Percentiles rank a stretch among this genome's conserved stretches.
phyloP scores from a whole-genome alignment of 345 rosid genomes.

The Eucalyptus dawsonii region DNA sequence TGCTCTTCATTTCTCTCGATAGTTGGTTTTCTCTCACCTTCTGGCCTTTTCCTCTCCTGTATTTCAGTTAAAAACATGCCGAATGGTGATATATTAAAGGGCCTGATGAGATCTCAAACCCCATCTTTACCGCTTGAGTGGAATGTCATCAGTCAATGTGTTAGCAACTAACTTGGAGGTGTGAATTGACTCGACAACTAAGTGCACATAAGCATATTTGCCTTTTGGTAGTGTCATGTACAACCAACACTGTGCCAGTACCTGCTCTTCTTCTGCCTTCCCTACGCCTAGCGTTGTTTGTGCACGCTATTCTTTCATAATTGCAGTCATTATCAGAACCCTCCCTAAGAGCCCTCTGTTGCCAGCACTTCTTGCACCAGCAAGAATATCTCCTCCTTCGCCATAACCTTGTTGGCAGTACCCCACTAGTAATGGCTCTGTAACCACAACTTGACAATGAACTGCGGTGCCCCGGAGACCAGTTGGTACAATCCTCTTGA shows the following conservation, averaged over 20 bases:
- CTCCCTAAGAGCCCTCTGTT: background rate
- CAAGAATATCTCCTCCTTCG: background rate
- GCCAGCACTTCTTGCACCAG: background rate
- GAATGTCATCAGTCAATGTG: background rate
- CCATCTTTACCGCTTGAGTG: background rate
- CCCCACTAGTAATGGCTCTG: background rate
- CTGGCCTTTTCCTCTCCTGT: background rate
- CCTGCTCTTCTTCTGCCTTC: background rate
- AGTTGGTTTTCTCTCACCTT: background rate
- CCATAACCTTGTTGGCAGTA: background rate
- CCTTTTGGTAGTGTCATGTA: background rate
- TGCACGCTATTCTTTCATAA: background rate
- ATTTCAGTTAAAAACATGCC: background rate
- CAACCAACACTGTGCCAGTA: background rate
- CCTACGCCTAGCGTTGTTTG: background rate
- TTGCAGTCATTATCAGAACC: background rate
- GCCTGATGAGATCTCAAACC: background rate
- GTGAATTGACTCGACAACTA: background rate
- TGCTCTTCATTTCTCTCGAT: background rate
- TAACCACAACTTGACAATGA: background rate
- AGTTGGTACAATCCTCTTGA: background rate
- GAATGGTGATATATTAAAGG: background rate
- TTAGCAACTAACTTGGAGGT: background rate
- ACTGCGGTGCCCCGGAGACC: background rate
- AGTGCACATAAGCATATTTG: background rate